phyloP scores from a whole-genome alignment of 2,329 filamentous ascomycete species.

The Helotiales sp. region DNA sequence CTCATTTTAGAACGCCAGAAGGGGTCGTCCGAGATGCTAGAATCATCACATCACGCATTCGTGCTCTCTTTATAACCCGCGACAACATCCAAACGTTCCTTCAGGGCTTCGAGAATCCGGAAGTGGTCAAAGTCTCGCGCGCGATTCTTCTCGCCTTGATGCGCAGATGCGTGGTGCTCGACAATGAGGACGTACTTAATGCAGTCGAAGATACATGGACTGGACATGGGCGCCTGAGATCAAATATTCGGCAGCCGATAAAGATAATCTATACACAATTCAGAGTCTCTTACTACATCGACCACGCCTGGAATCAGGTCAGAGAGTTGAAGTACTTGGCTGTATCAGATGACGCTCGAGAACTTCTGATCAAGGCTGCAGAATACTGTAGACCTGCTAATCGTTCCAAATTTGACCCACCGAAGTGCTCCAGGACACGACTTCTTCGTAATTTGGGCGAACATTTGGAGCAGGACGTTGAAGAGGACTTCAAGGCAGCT shows the following conservation, averaged over 20 bases:
- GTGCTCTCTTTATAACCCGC: neutral
- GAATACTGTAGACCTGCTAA: neutral
- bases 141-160: neutral
- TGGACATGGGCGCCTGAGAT: neutral
- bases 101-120: neutral
- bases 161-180: neutral
- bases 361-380: neutral
- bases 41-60: neutral
- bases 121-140: neutral
- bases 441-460: neutral
- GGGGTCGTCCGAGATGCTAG: neutral
- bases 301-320: neutral
- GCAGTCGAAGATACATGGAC: neutral
- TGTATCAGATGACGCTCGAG: neutral
- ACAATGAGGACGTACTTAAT: neutral
- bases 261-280: neutral
- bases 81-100: neutral
- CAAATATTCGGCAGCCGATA: neutral
- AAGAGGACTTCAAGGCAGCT: neutral
- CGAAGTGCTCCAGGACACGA: neutral
- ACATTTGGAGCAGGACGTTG: neutral
- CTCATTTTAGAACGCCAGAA: neutral
- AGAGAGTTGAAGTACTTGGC: constrained; percentile 1
- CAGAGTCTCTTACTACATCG: neutral
- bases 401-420: neutral